Conservation (phyloP, 768 basidiomycete genomes). For the Suillus paluster region DNA sequence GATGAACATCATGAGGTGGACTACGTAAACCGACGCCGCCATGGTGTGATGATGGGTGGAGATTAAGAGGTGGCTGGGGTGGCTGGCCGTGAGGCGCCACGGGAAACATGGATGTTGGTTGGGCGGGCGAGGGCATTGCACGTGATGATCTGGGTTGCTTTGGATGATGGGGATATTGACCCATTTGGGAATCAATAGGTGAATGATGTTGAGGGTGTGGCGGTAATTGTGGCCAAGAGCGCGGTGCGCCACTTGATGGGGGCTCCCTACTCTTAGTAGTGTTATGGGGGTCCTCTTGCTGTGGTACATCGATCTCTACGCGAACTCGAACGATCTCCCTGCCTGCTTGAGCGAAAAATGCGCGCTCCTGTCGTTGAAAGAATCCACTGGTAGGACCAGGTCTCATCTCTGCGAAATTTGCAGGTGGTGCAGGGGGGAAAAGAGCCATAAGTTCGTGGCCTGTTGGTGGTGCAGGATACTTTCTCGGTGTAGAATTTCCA, state of each 20-base stretch:
- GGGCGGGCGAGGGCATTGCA: constrained; percentile 25
- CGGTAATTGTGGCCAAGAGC: constrained; percentile 37
- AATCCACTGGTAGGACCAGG: constrained; percentile 72
- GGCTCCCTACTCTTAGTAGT: constrained; percentile 25
- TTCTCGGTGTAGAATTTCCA: constrained; percentile 52
- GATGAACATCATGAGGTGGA: constrained; percentile 49
- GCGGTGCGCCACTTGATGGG: constrained; percentile 16
- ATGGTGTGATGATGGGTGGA: constrained; percentile 33
- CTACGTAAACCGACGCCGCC: constrained; percentile 43
- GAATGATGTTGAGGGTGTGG: constrained; percentile 34
- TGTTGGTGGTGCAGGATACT: constrained; percentile 76
- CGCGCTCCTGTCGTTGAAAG: constrained; percentile 77
- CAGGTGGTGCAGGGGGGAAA: constrained; percentile 74
- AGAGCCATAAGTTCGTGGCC: constrained; percentile 87
- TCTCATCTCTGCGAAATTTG: constrained; percentile 55
- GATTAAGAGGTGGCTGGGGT: constrained; percentile 39
- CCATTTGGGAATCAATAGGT: constrained; percentile 34
- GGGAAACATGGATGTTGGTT: constrained; percentile 33
- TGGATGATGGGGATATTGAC: constrained; percentile 38
- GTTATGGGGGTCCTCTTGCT: constrained; percentile 31
- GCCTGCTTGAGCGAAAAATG: constrained; percentile 80
- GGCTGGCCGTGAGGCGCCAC: constrained; percentile 36
- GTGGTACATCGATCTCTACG: constrained; percentile 65
- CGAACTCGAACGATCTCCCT: constrained; percentile 78
- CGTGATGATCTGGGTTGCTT: constrained; percentile 36